Base-by-base conservation (phyloP, 2,329 filamentous ascomycete genomes). In the Fusarium palustre region DNA sequence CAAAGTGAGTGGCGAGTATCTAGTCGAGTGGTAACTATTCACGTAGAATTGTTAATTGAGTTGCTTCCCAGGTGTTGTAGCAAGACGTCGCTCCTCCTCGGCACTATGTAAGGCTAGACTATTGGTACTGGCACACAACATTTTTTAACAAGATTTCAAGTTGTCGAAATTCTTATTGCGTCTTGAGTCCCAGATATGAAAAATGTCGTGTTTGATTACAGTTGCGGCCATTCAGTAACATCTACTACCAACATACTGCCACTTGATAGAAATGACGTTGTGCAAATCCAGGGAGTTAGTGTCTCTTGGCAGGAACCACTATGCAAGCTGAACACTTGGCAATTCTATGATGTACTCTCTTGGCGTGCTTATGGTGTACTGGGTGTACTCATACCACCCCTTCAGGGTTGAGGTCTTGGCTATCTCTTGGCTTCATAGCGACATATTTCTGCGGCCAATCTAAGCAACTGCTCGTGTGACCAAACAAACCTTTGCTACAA, bases 291-390 rank as follows among this genome's bases (percentile, higher is more conserved):
- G 18, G 20, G 5, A 20, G 3, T n/a, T 36, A 3, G 20, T 13
- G 16, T 11, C 3, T 38, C 36, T 69, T 69, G 59, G 59, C 46
- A 31, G 12, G 41, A 16, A 39, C 22, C 16, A 22, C 24, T 13
- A 15, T 22, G 24, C 6, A 34, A 55, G 50, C 30, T 30, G 30
- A 42, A 5, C 15, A 28, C 59, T 61, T 65, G 64, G 64, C 54
- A 52, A 39, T 12, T 30, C 30, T 6, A 22, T 13, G 30, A 22
- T 6, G 25, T 11, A 42, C 3, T 13, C 11, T 25, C 36, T 53
- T 68, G 49, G 49, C 64, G 25, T 31, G n/a, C 30, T 39, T 24
- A 45, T 22, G n/a, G 24, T 24, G 33, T 59, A 13, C 13, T 10
- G 7, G 22, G 24, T 18, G 39, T 60, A n/a, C 25, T 15, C 4